These are phyloP conservation scores for Globisporangium lucens DNA, from an alignment of 352 stramenopile genomes.

Conservation along the genomic window DNA sequence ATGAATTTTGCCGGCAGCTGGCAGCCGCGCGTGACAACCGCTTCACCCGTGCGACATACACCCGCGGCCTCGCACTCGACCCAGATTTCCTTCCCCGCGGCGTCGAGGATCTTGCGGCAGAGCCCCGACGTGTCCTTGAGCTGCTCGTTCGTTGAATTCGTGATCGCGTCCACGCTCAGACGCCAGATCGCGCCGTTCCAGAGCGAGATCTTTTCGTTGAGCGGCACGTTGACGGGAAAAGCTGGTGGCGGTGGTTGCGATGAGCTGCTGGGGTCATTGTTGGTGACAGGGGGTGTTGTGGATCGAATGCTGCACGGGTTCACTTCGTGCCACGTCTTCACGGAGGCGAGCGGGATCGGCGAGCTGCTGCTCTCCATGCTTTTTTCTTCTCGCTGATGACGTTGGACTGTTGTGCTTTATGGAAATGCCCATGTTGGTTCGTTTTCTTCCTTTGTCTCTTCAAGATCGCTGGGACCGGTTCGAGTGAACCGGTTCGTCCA, in stretches of 20 bases:
- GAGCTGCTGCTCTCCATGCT: conserved; percentile 5
- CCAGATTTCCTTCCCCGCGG: conserved; percentile 67
- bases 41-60: conserved; percentile 75
- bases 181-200: conserved; percentile 55
- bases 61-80: conserved; percentile 64
- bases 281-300: conserved; percentile 16
- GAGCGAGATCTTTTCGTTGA: conserved; percentile 57
- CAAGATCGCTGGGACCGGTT: neutral
- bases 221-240: conserved; percentile 23
- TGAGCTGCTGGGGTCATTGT: conserved; percentile 14
- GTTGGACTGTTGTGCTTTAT: neutral
- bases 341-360: conserved; percentile 1
- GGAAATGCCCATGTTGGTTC: neutral
- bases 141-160: conserved; percentile 76
- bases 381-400: neutral
- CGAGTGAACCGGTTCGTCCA: neutral
- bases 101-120: conserved; percentile 58
- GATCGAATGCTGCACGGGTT: neutral
- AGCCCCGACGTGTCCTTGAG: conserved; percentile 65
- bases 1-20: conserved; percentile 57
- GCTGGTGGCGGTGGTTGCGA: neutral
- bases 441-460: neutral
- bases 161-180: conserved; percentile 66
- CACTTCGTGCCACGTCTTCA: conserved; percentile 12
- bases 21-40: conserved; percentile 80